Evolutionary conservation across 345 rosid species (phyloP).

Genomic region (Ailanthus altissimus): DNA sequence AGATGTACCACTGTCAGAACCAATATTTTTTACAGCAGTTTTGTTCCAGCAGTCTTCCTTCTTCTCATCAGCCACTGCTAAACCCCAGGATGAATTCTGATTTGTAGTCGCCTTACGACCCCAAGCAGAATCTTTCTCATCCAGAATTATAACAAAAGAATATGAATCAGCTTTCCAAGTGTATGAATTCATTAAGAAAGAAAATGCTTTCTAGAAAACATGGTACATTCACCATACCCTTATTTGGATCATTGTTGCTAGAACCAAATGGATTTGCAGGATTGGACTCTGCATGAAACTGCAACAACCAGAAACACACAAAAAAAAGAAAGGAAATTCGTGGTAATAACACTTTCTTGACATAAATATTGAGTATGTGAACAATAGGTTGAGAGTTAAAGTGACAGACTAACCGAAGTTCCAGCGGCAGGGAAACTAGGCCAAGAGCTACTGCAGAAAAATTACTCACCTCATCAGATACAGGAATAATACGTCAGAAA

Average conservation of each 20-base stretch:
- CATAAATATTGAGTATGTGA: neutral
- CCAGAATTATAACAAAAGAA: constrained; percentile 17
- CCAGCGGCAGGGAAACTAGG: constrained; percentile 42
- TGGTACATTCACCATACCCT: constrained; percentile 27
- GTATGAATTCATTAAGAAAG: neutral
- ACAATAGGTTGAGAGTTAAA: too few relatives aligned
- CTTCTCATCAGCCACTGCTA: constrained; percentile 40
- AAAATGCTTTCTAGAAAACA: neutral
- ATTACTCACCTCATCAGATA: constrained; percentile 11
- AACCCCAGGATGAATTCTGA: constrained; percentile 56
- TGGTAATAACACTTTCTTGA: neutral
- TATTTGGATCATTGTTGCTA: constrained; percentile 19
- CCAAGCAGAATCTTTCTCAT: constrained; percentile 49
- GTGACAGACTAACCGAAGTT: constrained; percentile 32
- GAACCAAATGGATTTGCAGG: constrained; percentile 28
- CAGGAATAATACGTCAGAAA: neutral
- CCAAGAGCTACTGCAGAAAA: constrained; percentile 54
- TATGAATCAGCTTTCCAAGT: neutral
- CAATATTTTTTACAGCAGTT: constrained; percentile 34
- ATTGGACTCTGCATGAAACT: constrained; percentile 32
- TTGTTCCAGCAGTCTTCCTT: constrained; percentile 56
- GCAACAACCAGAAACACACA: neutral
- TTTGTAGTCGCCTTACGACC: constrained; percentile 35
- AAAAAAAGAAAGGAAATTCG: neutral
- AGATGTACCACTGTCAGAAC: constrained; percentile 35